Evolutionary conservation across 2,329 filamentous ascomycete genomes (phyloP).

Genomic region (Pseudocercospora crystallina): DNA sequence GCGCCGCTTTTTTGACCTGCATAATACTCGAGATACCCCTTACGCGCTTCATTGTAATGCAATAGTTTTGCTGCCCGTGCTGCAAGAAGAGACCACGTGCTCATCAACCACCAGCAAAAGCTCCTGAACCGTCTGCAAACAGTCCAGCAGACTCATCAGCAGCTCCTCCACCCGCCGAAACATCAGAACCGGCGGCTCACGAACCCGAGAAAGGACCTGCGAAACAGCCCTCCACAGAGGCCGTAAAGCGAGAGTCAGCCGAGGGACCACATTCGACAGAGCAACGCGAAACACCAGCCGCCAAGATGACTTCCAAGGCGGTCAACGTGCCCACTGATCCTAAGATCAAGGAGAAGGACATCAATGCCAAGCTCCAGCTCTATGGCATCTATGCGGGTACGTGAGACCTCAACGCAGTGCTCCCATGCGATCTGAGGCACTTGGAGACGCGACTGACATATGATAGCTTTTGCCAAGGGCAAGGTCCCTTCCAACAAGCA

Average conservation of each 20-base stretch:
- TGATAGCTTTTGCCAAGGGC: slow-evolving; percentile 74
- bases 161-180: background rate
- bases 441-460: slow-evolving; percentile 5
- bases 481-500: slow-evolving; percentile 95
- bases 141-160: background rate
- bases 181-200: background rate
- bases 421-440: background rate
- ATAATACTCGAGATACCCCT: slow-evolving; percentile 22
- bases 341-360: slow-evolving; percentile 76
- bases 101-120: background rate
- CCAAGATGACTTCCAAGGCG: slow-evolving; percentile 33
- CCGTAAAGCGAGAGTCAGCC: background rate
- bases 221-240: background rate
- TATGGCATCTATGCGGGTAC: slow-evolving; percentile 73
- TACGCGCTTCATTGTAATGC: slow-evolving; percentile 2
- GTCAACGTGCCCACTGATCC: slow-evolving; percentile 74
- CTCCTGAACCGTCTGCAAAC: slow-evolving; percentile 2
- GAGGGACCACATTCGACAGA: slow-evolving; percentile 2
- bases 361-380: slow-evolving; percentile 91
- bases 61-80: slow-evolving; percentile 6
- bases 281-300: slow-evolving; percentile 6
- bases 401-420: background rate
- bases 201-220: background rate
- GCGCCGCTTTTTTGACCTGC: background rate
- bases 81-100: slow-evolving; percentile 10